Evolutionary conservation across 73 alveolate species (phyloP).

Genomic region (Tetrahymena thermophila): DNA sequence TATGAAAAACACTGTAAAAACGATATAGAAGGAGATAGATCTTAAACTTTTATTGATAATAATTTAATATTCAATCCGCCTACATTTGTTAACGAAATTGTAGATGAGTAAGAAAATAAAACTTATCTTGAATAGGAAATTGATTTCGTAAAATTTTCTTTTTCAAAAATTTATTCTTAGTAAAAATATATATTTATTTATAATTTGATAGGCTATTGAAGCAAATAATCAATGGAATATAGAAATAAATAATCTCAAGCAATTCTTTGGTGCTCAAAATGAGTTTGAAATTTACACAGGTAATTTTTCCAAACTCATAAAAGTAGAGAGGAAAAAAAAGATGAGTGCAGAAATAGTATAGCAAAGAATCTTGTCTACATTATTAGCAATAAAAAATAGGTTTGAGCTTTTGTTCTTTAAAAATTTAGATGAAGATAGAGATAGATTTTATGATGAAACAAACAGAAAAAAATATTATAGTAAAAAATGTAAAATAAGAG

Average conservation of each 20-base stretch:
- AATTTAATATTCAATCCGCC: not conserved
- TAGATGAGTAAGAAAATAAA: not conserved
- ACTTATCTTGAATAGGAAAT: not conserved
- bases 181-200: not conserved
- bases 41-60: not conserved
- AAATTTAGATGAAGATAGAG: not conserved
- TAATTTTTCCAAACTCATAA: constrained; percentile 12
- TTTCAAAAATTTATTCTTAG: not conserved
- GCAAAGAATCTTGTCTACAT: not conserved
- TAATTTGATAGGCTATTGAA: not conserved
- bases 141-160: not conserved
- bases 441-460: not conserved
- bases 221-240: constrained; percentile 7
- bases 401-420: not conserved
- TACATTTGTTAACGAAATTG: not conserved
- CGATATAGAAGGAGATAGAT: not conserved
- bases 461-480: not conserved
- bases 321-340: constrained; percentile 21
- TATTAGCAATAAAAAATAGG: not conserved
- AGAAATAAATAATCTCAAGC: not conserved
- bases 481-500: not conserved
- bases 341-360: not conserved
- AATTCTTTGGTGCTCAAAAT: constrained; percentile 17
- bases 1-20: not conserved
- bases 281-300: constrained; percentile 45